Percentiles rank a stretch among this genome's conserved stretches.
These are phyloP conservation scores for Carex scoparia DNA, from an alignment of 176 grass and related monocot genomes.

Conservation along the genomic window DNA sequence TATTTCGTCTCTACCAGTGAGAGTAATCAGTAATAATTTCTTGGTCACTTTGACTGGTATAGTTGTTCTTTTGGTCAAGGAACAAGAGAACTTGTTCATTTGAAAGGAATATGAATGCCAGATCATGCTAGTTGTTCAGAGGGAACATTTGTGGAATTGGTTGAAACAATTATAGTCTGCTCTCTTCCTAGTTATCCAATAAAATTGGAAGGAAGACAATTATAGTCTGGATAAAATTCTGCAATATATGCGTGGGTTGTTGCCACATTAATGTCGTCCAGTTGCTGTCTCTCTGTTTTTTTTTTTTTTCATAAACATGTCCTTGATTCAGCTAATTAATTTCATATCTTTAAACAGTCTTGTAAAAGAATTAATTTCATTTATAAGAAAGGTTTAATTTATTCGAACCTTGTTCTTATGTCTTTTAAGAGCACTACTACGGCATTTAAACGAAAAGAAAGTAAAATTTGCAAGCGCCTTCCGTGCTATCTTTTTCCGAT, in stretches of 20 bases:
- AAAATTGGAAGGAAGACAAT: background rate
- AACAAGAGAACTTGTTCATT: background rate
- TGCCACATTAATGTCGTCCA: background rate
- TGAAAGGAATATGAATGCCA: background rate
- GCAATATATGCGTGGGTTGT: background rate
- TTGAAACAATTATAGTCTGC: background rate
- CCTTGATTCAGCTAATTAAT: background rate
- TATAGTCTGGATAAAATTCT: constrained; percentile 5
- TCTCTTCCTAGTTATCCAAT: background rate
- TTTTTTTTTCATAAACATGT: too few species aligned
- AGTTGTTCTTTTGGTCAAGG: background rate
- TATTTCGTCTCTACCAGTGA: background rate
- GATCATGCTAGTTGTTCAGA: constrained; percentile 2
- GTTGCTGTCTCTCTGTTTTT: background rate
- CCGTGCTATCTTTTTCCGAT: background rate
- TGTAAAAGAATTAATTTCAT: background rate
- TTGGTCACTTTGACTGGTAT: background rate
- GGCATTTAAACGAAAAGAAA: background rate
- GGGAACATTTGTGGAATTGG: background rate
- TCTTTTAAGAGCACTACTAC: background rate
- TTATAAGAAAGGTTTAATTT: background rate
- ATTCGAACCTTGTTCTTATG: background rate
- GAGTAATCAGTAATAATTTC: background rate
- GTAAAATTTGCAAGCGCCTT: background rate
- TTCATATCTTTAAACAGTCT: background rate